phyloP scores from a whole-genome alignment of 2,329 filamentous ascomycete species.

The Cladosporium phlei region DNA sequence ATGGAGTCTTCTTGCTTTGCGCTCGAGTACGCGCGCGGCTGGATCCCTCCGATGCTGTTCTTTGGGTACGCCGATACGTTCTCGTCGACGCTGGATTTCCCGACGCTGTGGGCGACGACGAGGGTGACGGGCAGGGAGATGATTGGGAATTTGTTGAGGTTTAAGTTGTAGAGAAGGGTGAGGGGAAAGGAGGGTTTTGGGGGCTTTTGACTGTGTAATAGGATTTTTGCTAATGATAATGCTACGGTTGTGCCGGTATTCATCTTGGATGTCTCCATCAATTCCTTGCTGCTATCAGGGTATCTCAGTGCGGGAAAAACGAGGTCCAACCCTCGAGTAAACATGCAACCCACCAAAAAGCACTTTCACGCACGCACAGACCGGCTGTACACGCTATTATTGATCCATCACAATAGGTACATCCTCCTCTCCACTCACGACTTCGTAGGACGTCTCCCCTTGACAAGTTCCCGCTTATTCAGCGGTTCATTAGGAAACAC shows the following conservation, averaged over 20 bases:
- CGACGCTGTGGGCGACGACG: slow-evolving; percentile 77
- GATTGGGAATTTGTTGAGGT: slow-evolving; percentile 63
- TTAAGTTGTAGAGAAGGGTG: slow-evolving; percentile 58
- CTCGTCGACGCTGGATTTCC: slow-evolving; percentile 74
- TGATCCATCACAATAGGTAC: too few species aligned
- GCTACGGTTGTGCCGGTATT: too few species aligned
- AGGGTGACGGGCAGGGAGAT: slow-evolving; percentile 71
- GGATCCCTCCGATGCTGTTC: slow-evolving; percentile 89
- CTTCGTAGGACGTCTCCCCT: slow-evolving; percentile 36
- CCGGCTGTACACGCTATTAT: slow-evolving; percentile 20
- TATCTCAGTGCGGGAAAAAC: too few species aligned
- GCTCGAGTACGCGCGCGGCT: slow-evolving; percentile 77
- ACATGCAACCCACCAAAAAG: not conserved
- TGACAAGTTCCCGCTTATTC: slow-evolving; percentile 66
- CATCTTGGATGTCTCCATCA: too few species aligned
- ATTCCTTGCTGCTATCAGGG: not conserved
- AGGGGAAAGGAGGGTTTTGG: too few species aligned
- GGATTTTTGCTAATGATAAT: too few species aligned
- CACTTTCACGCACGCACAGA: slow-evolving; percentile 10
- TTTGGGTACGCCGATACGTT: slow-evolving; percentile 83
- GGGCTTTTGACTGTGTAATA: too few species aligned
- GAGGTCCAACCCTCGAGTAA: too few species aligned
- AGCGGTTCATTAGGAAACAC: slow-evolving; percentile 70
- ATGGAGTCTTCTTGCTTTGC: slow-evolving; percentile 75
- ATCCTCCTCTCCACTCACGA: not conserved